Conservation (phyloP, 2,329 filamentous ascomycete species). For the Hymenoscyphus fructigenus region DNA sequence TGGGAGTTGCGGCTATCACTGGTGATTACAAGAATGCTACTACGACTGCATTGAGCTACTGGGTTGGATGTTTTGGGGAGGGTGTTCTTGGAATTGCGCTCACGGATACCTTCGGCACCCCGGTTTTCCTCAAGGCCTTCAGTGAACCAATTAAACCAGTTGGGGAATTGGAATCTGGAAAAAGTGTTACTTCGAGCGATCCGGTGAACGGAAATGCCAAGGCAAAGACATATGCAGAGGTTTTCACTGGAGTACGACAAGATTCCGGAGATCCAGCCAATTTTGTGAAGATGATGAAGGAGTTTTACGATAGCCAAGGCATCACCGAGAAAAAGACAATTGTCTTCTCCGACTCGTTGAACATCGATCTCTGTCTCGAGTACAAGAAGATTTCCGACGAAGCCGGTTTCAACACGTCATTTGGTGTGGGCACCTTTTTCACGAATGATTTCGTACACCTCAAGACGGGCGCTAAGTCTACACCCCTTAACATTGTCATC, state of each 20-base stretch:
- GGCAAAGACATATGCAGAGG: conserved; percentile 59
- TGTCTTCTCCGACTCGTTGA: conserved; percentile 93
- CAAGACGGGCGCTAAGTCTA: conserved; percentile 76
- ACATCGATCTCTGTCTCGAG: conserved; percentile 85
- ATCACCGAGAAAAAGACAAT: conserved; percentile 82
- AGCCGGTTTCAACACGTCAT: conserved; percentile 78
- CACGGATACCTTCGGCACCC: conserved; percentile 95
- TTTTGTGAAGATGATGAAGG: conserved; percentile 63
- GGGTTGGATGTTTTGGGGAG: conserved; percentile 88
- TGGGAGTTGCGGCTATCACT: conserved; percentile 92
- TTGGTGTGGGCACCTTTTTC: conserved; percentile 92
- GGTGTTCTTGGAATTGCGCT: conserved; percentile 82
- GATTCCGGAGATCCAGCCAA: conserved; percentile 69
- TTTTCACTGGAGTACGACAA: conserved; percentile 68
- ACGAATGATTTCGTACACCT: conserved; percentile 88
- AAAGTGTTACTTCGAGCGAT: background rate
- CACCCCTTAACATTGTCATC: conserved; percentile 95
- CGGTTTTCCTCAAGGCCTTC: conserved; percentile 84
- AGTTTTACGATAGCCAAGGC: conserved; percentile 44
- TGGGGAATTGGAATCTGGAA: conserved; percentile 37
- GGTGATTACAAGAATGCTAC: conserved; percentile 83
- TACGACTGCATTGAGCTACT: conserved; percentile 80
- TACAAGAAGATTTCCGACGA: conserved; percentile 84
- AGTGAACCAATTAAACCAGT: conserved; percentile 57
- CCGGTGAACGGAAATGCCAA: conserved; percentile 20